Percentiles rank a stretch among this genome's conserved stretches.
phyloP scores from a whole-genome alignment of 148 eudicot species.

The Cornus suecica region DNA sequence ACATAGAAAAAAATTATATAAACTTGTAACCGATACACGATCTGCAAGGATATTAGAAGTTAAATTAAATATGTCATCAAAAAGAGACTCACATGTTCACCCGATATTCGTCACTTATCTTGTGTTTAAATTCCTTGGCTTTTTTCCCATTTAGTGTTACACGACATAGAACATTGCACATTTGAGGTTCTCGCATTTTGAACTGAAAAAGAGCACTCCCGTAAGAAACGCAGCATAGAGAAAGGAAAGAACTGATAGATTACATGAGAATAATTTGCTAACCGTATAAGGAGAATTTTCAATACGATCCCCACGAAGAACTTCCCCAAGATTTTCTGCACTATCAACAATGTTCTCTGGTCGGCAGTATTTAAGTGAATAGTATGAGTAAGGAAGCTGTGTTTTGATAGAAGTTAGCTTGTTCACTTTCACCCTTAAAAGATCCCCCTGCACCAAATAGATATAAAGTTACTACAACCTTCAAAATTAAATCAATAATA shows the following conservation, averaged over 20 bases:
- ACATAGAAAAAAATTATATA: not conserved
- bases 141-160: constrained; percentile 29
- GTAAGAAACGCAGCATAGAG: not conserved
- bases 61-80: not conserved
- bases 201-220: constrained; percentile 24
- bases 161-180: constrained; percentile 39
- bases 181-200: constrained; percentile 45
- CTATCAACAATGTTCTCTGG: constrained; percentile 47
- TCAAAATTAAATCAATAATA: not conserved
- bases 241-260: not conserved
- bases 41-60: not conserved
- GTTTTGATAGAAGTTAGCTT: constrained; percentile 54
- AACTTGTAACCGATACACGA: not conserved
- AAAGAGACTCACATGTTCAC: constrained; percentile 42
- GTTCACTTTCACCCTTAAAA: constrained; percentile 50
- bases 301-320: constrained; percentile 61
- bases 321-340: constrained; percentile 60
- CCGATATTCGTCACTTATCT: constrained; percentile 44
- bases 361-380: constrained; percentile 41
- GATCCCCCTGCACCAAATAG: constrained; percentile 40
- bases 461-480: not conserved
- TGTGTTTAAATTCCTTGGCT: constrained; percentile 40
- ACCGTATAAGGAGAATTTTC: constrained; percentile 58
- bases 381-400: constrained; percentile 58
- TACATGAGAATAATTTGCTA: not conserved